Evolutionary conservation across 257 asterid species (phyloP), one percentile per base, ranked within the genome.

Genomic region (Solanum ossicruentum): DNA sequence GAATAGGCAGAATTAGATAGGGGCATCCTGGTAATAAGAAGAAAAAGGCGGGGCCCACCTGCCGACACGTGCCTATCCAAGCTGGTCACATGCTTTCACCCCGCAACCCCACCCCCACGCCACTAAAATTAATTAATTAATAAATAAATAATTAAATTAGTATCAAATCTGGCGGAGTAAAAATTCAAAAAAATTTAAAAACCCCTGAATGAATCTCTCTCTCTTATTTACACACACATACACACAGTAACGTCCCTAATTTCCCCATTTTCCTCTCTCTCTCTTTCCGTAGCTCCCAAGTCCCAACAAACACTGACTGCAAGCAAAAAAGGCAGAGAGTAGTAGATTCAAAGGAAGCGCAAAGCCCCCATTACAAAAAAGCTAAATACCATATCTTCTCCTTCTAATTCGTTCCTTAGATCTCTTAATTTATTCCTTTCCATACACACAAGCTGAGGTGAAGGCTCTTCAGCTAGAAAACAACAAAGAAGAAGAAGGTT

Each of bases 21-120:
- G 87, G 83, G 20, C 26, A 45, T 36, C 13, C 43, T 56, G 65
- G 80, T 41, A 54, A 85, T 49, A 43, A 13, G 0, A 1, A 0
- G 20, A 69, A 56, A 16, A 75, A 36, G 32, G 1, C 9, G 10
- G 26, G 84, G 56, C 77, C 84, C 77, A 82, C 84, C 45, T 43
- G 3, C 17, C 77, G 23, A 21, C 84, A 82, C 91, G 91, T 89
- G 91, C 88, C 89, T 83, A 43, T 86, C 83, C 47, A 69, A 61
- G 28, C 86, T 41, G 67, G 52, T 90, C 91, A 89, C 91, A 89
- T 89, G 91, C 82, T 84, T 79, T 26, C 28, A 49, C 41, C 39
- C n/a, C 75, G 2, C 41, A n/a, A 13, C 71, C 16, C 71, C 41
- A 7, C n/a, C 43, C 72, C 17, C 17, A 10, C 43, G 32, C 7